These are phyloP conservation scores for Leccinellum albellum DNA, from an alignment of 768 basidiomycete species.

Conservation along the genomic window DNA sequence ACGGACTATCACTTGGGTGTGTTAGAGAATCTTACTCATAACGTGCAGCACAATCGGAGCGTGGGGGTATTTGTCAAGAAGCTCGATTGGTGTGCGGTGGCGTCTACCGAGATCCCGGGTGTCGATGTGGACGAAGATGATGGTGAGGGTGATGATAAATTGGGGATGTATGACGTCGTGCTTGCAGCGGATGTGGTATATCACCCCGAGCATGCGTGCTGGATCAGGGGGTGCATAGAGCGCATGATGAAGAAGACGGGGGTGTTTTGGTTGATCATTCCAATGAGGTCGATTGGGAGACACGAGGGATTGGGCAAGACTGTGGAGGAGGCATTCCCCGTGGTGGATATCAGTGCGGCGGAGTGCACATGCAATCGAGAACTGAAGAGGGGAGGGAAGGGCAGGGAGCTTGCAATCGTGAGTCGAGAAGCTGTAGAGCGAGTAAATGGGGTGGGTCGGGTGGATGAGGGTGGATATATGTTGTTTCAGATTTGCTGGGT, in stretches of 20 bases:
- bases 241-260: conserved; percentile 43
- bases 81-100: conserved; percentile 65
- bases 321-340: conserved; percentile 53
- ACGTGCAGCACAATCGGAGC: conserved; percentile 51
- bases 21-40: conserved; percentile 59
- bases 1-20: conserved; percentile 82
- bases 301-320: conserved; percentile 56
- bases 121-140: conserved; percentile 1
- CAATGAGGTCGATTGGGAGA: conserved; percentile 60
- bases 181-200: conserved; percentile 82
- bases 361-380: background rate
- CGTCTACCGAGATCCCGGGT: conserved; percentile 17
- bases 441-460: conserved; percentile 53
- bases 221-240: conserved; percentile 64
- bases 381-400: background rate
- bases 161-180: conserved; percentile 56
- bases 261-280: conserved; percentile 72
- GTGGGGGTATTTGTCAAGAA: conserved; percentile 40
- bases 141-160: background rate
- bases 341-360: background rate
- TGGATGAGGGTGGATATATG: background rate
- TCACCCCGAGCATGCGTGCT: conserved; percentile 61
- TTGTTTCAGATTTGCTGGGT: background rate
- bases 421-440: conserved; percentile 45
- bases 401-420: conserved; percentile 42